These are phyloP conservation scores for Megacollybia platyphylla DNA, from an alignment of 1,284 basidiomycete species.

Conservation along the genomic window DNA sequence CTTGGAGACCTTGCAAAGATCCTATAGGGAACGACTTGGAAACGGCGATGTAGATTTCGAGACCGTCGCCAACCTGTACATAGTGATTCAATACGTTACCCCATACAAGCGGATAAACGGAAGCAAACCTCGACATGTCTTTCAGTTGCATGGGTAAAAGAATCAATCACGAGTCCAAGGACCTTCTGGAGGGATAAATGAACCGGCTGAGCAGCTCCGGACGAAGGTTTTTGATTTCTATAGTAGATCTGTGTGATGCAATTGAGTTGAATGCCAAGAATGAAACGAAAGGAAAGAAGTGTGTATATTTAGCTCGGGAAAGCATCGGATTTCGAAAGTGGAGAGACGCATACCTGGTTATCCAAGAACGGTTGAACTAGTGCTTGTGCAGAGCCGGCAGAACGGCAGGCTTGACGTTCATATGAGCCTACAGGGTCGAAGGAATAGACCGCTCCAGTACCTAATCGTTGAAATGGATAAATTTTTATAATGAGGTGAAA, in stretches of 20 bases:
- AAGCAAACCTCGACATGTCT: conserved; percentile 80
- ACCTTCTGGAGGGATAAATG: conserved; percentile 77
- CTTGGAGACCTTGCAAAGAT: conserved; percentile 45
- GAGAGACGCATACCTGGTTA: conserved; percentile 62
- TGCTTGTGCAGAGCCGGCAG: conserved; percentile 83
- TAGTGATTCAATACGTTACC: conserved; percentile 7
- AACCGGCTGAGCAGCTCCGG: conserved; percentile 56
- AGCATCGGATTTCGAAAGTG: conserved; percentile 21
- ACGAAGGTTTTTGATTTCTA: conserved; percentile 76
- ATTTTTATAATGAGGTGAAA: conserved; percentile 2
- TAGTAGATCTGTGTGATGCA: conserved; percentile 69
- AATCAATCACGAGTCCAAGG: conserved; percentile 80
- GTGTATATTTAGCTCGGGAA: conserved; percentile 21
- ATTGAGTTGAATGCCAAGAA: not conserved
- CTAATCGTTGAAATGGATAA: conserved; percentile 23
- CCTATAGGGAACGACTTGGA: conserved; percentile 53
- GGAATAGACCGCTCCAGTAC: conserved; percentile 89
- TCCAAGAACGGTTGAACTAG: conserved; percentile 93
- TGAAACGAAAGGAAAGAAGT: conserved; percentile 14
- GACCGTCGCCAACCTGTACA: conserved; percentile 76
- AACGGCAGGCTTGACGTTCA: conserved; percentile 89
- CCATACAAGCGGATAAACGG: conserved; percentile 3
- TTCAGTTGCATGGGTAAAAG: conserved; percentile 88
- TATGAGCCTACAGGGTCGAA: conserved; percentile 96
- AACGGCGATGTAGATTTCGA: conserved; percentile 83